Evolutionary conservation across 2,329 filamentous ascomycete species (phyloP).

Genomic region (Colletotrichum magnum): DNA sequence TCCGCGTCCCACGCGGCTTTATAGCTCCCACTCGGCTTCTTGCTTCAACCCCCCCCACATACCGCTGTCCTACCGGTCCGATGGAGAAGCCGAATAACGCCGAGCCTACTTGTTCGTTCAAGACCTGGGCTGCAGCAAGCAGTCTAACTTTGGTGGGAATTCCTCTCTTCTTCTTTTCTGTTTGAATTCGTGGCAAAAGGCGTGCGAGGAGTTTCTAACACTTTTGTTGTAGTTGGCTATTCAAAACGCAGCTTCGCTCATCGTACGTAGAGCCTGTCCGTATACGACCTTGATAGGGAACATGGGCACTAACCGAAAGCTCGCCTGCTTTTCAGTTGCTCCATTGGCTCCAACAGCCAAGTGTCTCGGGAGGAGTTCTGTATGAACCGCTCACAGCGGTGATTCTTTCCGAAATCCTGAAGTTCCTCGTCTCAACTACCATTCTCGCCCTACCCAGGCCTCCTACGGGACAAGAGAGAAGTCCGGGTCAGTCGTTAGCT

Average conservation of each 20-base stretch:
- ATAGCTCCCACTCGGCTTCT: no score
- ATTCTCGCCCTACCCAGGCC: background rate
- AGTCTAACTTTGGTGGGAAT: background rate
- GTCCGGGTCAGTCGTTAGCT: background rate
- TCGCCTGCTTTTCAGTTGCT: background rate
- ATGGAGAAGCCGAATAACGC: no score
- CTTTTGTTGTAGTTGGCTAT: background rate
- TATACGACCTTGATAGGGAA: background rate
- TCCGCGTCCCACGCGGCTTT: no score
- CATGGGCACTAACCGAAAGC: no score
- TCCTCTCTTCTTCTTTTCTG: no score
- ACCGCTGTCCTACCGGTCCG: no score
- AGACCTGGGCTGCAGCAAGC: no score
- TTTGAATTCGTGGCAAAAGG: background rate
- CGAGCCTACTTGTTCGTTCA: no score
- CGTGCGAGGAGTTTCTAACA: background rate
- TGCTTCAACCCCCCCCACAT: no score
- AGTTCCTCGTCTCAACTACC: background rate
- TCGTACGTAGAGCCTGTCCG: background rate
- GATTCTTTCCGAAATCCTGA: background rate
- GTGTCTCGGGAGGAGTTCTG: background rate
- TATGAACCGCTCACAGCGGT: constrained; percentile 10
- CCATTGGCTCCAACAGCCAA: background rate
- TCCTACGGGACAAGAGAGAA: background rate
- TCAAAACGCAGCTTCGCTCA: background rate